These are phyloP conservation scores for Quambalaria eucalypti DNA, from an alignment of 1,284 basidiomycete genomes.

Conservation along the genomic window DNA sequence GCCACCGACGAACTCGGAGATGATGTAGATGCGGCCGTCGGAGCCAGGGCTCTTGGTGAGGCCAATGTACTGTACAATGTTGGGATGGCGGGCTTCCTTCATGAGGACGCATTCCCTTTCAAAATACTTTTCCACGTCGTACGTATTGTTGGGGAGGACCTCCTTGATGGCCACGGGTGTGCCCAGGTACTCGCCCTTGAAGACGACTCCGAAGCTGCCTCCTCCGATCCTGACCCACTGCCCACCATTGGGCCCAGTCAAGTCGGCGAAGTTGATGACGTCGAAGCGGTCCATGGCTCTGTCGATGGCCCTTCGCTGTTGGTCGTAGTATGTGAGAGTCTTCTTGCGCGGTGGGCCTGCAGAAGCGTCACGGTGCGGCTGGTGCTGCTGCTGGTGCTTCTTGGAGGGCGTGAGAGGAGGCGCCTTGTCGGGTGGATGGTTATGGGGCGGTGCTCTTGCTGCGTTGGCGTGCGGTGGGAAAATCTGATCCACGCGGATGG, in stretches of 20 bases:
- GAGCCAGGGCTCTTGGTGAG: slow-evolving; percentile 74
- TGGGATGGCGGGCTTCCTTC: slow-evolving; percentile 84
- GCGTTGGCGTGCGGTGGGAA: too few species aligned
- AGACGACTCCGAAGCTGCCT: slow-evolving; percentile 40
- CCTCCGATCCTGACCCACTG: slow-evolving; percentile 38
- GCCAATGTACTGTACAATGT: slow-evolving; percentile 88
- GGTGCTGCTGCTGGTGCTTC: too few species aligned
- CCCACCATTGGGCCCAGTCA: slow-evolving; percentile 32
- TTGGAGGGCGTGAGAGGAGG: not conserved
- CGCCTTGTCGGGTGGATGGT: not conserved
- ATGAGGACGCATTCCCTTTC: slow-evolving; percentile 93
- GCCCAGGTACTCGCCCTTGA: slow-evolving; percentile 73
- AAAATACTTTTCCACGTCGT: slow-evolving; percentile 91
- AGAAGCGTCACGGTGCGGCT: too few species aligned
- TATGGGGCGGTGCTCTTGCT: not conserved
- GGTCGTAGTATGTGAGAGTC: not conserved
- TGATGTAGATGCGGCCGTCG: slow-evolving; percentile 57
- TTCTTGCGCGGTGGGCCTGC: not conserved
- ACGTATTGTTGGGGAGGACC: slow-evolving; percentile 75
- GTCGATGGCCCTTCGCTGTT: not conserved
- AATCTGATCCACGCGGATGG: too few species aligned
- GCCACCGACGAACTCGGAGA: slow-evolving; percentile 39
- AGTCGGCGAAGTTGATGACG: slow-evolving; percentile 38
- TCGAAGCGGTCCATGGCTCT: slow-evolving; percentile 38
- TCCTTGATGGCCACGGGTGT: slow-evolving; percentile 95